phyloP scores from a whole-genome alignment of 257 asterid species.

The Plantago ovata region DNA sequence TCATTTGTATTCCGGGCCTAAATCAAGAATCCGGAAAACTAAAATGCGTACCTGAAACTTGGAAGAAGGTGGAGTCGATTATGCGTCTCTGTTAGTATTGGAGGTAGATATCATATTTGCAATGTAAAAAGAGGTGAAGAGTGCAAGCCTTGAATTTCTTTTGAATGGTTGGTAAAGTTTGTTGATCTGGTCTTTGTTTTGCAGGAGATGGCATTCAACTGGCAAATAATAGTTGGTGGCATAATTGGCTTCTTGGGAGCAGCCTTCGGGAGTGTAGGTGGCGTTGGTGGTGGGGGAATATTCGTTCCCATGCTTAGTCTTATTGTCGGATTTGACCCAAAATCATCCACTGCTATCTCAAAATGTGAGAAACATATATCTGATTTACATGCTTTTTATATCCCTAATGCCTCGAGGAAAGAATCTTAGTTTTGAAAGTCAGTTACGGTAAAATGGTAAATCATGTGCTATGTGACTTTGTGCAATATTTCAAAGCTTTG shows the following conservation, averaged over 20 bases:
- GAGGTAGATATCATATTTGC: no score
- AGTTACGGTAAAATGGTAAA: not conserved
- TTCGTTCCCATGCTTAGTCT: slow-evolving; percentile 94
- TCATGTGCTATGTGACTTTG: not conserved
- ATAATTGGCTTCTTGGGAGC: slow-evolving; percentile 93
- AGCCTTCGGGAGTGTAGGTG: slow-evolving; percentile 97
- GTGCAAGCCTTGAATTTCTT: no score
- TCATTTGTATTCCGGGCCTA: no score
- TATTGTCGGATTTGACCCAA: slow-evolving; percentile 84
- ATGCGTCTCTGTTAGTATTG: no score
- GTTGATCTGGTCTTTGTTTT: slow-evolving; percentile 13
- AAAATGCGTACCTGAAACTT: no score
- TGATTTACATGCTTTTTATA: not conserved
- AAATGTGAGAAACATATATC: slow-evolving; percentile 55
- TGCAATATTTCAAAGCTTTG: not conserved
- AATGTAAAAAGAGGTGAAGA: not conserved
- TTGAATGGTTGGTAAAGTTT: no score
- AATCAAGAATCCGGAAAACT: no score
- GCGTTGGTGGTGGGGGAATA: slow-evolving; percentile 98
- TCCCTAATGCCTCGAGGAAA: no score
- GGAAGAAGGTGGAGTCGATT: no score
- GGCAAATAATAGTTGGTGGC: slow-evolving; percentile 72
- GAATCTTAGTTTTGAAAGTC: no score
- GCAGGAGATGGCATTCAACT: slow-evolving; percentile 76
- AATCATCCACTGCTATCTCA: slow-evolving; percentile 93